Percentiles rank a stretch among this genome's conserved stretches.
phyloP scores from a whole-genome alignment of 2,329 filamentous ascomycete species.

The Paecilomyces sp. region DNA sequence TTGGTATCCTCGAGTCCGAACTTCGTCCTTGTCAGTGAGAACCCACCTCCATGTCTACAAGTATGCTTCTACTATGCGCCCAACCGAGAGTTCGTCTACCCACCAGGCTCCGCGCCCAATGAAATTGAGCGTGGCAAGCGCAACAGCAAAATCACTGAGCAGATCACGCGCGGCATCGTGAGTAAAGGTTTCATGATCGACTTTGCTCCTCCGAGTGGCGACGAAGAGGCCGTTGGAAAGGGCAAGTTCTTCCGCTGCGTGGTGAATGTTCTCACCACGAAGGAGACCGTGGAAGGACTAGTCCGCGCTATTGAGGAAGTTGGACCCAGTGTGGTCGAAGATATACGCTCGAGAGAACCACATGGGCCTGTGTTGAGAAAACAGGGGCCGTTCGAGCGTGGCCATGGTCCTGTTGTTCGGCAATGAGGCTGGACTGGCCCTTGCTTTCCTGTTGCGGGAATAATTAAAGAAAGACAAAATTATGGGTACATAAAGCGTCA shows the following conservation, averaged over 20 bases:
- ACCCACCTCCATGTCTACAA: constrained; percentile 81
- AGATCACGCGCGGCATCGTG: constrained; percentile 49
- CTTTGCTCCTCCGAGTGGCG: constrained; percentile 47
- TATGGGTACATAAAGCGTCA: too few species aligned
- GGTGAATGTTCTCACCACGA: constrained; percentile 55
- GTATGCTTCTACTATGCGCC: constrained; percentile 87
- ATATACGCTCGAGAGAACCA: constrained; percentile 7
- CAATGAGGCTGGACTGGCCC: neutral
- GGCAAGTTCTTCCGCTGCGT: constrained; percentile 65
- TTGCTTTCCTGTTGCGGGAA: neutral
- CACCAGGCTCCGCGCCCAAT: constrained; percentile 19
- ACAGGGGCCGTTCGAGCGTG: constrained; percentile 23
- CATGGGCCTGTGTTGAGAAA: constrained; percentile 1
- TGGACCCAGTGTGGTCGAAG: constrained; percentile 26
- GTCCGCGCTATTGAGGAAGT: constrained; percentile 51
- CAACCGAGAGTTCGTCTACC: constrained; percentile 42
- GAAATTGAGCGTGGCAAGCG: constrained; percentile 32
- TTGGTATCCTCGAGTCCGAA: constrained; percentile 50
- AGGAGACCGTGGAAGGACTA: constrained; percentile 56
- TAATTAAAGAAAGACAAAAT: too few species aligned
- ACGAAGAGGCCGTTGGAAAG: constrained; percentile 43
- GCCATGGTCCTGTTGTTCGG: constrained; percentile 29
- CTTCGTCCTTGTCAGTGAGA: constrained; percentile 65
- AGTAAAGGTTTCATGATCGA: constrained; percentile 62
- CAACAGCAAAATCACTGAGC: constrained; percentile 51